A percentile compares a stretch with the other conserved stretches of the same genome.
phyloP scores from a whole-genome alignment of 148 eudicot species.

The Rhododendron molle region DNA sequence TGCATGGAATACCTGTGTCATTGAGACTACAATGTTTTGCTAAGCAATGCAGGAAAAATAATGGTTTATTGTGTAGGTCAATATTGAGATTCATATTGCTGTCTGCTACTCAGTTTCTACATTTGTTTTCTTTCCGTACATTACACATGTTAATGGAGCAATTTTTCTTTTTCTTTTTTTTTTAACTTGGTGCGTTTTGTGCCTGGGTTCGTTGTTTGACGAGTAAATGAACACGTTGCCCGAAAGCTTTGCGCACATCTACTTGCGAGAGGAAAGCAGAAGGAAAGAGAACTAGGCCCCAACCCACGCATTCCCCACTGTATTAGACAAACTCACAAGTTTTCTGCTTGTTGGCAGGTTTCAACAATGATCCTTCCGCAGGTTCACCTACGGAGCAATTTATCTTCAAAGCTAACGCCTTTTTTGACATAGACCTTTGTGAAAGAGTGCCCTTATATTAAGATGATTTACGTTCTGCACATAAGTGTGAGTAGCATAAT shows the following conservation, averaged over 20 bases:
- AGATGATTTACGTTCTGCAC: not conserved
- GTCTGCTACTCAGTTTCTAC: not conserved
- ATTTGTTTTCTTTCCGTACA: not conserved
- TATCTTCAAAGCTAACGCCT: not conserved
- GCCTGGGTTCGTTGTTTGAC: too few species aligned
- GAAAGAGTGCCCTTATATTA: not conserved
- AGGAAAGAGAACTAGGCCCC: too few species aligned
- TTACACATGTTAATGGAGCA: not conserved
- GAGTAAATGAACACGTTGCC: too few species aligned
- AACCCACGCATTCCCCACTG: too few species aligned
- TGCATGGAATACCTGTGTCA: not conserved
- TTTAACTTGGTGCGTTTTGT: too few species aligned
- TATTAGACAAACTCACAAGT: too few species aligned
- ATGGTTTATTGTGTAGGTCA: not conserved
- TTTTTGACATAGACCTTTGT: not conserved
- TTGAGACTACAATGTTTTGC: not conserved
- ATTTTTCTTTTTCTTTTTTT: too few species aligned
- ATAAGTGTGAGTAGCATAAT: not conserved
- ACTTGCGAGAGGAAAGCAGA: too few species aligned
- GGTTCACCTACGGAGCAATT: slow-evolving; percentile 72
- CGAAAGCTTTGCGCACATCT: too few species aligned
- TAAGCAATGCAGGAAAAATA: not conserved
- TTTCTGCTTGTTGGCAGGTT: too few species aligned
- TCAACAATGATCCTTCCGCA: slow-evolving; percentile 69
- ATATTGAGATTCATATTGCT: not conserved